Percentiles rank a stretch among this genome's conserved stretches.
These are phyloP conservation scores for Boletus pseudopeckii DNA, from an alignment of 768 basidiomycete genomes.

Conservation along the genomic window DNA sequence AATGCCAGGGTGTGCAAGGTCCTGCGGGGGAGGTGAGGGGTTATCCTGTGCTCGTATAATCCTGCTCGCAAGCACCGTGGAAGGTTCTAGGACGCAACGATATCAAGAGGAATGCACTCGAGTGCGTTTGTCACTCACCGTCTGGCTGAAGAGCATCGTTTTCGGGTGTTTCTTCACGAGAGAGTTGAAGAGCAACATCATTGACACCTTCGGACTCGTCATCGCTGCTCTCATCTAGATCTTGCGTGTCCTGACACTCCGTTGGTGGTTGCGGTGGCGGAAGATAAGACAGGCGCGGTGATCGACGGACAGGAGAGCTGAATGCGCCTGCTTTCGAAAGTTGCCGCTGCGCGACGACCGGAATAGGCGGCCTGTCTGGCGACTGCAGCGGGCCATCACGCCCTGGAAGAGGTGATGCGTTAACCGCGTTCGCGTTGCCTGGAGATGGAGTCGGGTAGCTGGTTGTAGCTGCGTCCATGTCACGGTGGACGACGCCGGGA, in stretches of 20 bases:
- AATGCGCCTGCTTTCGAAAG: constrained; percentile 25
- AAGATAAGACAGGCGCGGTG: constrained; percentile 47
- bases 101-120: constrained; percentile 6
- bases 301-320: constrained; percentile 43
- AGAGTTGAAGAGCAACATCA: constrained; percentile 26
- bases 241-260: constrained; percentile 11
- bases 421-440: constrained; percentile 39
- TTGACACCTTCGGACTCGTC: constrained; percentile 31
- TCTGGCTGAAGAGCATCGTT: constrained; percentile 44
- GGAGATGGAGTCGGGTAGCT: constrained; percentile 29
- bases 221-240: constrained; percentile 25
- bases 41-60: constrained; percentile 71
- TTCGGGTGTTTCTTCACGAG: constrained; percentile 49
- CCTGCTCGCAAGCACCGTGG: constrained; percentile 61
- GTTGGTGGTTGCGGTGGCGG: constrained; percentile 26
- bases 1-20: constrained; percentile 13
- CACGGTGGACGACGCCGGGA: background rate
- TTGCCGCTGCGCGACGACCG: constrained; percentile 30
- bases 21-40: constrained; percentile 62
- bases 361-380: constrained; percentile 47
- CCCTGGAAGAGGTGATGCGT: constrained; percentile 42
- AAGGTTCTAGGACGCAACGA: constrained; percentile 48
- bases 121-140: constrained; percentile 28
- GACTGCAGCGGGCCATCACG: constrained; percentile 53
- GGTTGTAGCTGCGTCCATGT: constrained; percentile 21